A percentile compares a stretch with the other conserved stretches of the same genome.
Conservation (phyloP, 169 alveolate genomes). For the Plasmodium inui region DNA sequence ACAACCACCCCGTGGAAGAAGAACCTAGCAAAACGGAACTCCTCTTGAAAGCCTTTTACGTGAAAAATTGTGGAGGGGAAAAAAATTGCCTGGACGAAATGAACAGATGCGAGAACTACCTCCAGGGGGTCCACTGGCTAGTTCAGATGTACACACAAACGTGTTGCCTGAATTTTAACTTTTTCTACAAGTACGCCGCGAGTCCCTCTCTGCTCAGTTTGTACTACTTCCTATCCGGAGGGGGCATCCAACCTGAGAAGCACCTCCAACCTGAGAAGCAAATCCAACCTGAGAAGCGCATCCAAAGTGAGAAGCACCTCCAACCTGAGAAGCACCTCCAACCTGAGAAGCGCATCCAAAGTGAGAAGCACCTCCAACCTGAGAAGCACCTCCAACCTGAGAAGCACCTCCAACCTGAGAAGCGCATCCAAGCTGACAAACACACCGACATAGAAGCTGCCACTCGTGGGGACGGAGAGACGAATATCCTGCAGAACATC, state of each 20-base stretch:
- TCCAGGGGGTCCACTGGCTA: slow-evolving; percentile 71
- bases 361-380: slow-evolving; percentile 21
- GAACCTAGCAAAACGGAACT: slow-evolving; percentile 23
- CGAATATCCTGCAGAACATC: slow-evolving; percentile 17
- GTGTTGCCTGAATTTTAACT: slow-evolving; percentile 70
- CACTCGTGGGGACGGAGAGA: neutral
- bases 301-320: too few species aligned
- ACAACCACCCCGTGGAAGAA: neutral
- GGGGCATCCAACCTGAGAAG: neutral
- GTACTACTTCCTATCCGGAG: slow-evolving; percentile 32
- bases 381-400: neutral
- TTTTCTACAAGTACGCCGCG: slow-evolving; percentile 40
- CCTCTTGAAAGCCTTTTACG: slow-evolving; percentile 9
- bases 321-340: too few species aligned
- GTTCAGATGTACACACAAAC: slow-evolving; percentile 72
- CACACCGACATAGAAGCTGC: neutral
- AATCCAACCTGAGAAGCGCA: too few species aligned
- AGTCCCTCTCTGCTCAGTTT: slow-evolving; percentile 69
- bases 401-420: neutral
- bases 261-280: too few species aligned
- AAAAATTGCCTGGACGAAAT: slow-evolving; percentile 39
- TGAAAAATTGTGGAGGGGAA: slow-evolving; percentile 32
- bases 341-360: neutral
- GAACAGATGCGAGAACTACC: slow-evolving; percentile 56
- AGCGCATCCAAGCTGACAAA: too few species aligned